A percentile compares a stretch with the other conserved stretches of the same genome.
These are phyloP conservation scores for Phytophthora vignae DNA, from an alignment of 352 stramenopile species.

Conservation along the genomic window DNA sequence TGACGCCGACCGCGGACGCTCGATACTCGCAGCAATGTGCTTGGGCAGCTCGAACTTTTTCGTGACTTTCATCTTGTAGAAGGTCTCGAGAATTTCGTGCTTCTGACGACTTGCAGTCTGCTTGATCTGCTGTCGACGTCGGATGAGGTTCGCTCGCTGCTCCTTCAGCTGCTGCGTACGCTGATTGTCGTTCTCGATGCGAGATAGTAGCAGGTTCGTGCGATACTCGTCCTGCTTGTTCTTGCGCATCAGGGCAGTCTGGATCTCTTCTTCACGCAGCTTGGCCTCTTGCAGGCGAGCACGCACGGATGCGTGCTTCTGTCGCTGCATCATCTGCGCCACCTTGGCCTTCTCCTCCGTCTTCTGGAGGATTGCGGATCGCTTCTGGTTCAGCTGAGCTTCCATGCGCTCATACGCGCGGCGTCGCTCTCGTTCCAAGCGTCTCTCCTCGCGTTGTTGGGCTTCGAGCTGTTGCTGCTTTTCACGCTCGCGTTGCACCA, in stretches of 20 bases:
- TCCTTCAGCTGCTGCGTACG: slow-evolving; percentile 61
- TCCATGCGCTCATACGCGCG: slow-evolving; percentile 74
- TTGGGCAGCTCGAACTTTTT: slow-evolving; percentile 78
- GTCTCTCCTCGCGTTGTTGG: slow-evolving; percentile 60
- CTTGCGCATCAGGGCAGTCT: slow-evolving; percentile 59
- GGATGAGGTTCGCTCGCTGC: slow-evolving; percentile 63
- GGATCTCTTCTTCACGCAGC: slow-evolving; percentile 82
- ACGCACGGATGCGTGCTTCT: slow-evolving; percentile 61
- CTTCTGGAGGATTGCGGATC: slow-evolving; percentile 49
- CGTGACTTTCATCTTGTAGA: slow-evolving; percentile 86
- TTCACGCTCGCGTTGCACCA: slow-evolving; percentile 57
- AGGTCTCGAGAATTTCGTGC: slow-evolving; percentile 77
- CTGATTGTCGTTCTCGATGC: slow-evolving; percentile 73
- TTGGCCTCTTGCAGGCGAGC: slow-evolving; percentile 73
- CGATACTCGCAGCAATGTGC: slow-evolving; percentile 49
- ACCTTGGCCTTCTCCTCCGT: slow-evolving; percentile 61
- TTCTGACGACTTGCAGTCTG: slow-evolving; percentile 66
- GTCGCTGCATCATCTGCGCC: slow-evolving; percentile 57
- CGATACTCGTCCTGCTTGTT: slow-evolving; percentile 76
- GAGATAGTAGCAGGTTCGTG: slow-evolving; percentile 57
- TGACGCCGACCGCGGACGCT: slow-evolving; percentile 53
- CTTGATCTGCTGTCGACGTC: slow-evolving; percentile 74
- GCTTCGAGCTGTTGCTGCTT: slow-evolving; percentile 57
- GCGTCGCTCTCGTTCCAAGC: slow-evolving; percentile 58
- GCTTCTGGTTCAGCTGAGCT: slow-evolving; percentile 54